Evolutionary conservation across 2,329 filamentous ascomycete species (phyloP).

Genomic region (Neopestalotiopsis sp.): DNA sequence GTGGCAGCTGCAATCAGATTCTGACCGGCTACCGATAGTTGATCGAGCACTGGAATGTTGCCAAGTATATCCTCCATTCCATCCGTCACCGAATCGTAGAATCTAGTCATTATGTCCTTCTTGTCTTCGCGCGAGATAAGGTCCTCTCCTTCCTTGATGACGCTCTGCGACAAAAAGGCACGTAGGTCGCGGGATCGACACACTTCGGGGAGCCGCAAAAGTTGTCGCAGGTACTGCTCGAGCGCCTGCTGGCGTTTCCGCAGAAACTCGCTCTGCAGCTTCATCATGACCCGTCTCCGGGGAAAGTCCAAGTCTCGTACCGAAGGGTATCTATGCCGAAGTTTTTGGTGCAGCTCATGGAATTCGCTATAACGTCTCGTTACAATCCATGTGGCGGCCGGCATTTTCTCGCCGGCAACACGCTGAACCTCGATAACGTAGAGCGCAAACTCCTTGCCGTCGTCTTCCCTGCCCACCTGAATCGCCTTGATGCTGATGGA

Average conservation of each 20-base stretch:
- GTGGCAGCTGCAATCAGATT: slow-evolving; percentile 83
- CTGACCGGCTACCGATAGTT: slow-evolving; percentile 89
- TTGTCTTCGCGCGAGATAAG: slow-evolving; percentile 66
- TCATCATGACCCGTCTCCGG: slow-evolving; percentile 90
- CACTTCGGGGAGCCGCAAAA: slow-evolving; percentile 87
- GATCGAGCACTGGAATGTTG: slow-evolving; percentile 93
- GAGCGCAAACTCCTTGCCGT: slow-evolving; percentile 90
- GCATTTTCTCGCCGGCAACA: slow-evolving; percentile 93
- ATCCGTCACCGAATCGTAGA: slow-evolving; percentile 96
- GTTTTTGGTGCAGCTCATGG: slow-evolving; percentile 88
- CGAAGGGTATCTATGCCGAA: slow-evolving; percentile 83
- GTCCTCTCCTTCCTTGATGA: slow-evolving; percentile 68
- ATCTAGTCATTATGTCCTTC: slow-evolving; percentile 87
- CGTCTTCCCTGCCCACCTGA: slow-evolving; percentile 88
- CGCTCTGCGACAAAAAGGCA: slow-evolving; percentile 89
- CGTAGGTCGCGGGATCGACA: slow-evolving; percentile 92
- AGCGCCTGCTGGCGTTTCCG: slow-evolving; percentile 84
- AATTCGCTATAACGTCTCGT: slow-evolving; percentile 97
- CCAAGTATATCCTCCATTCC: slow-evolving; percentile 98
- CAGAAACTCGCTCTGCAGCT: slow-evolving; percentile 93
- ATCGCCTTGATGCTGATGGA: slow-evolving; percentile 90
- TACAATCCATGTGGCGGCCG: slow-evolving; percentile 91
- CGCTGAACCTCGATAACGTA: slow-evolving; percentile 93
- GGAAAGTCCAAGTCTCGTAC: slow-evolving; percentile 93
- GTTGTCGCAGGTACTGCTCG: slow-evolving; percentile 81